Evolutionary conservation across 83 land plant species (phyloP).

Genomic region (Larix sibirica): DNA sequence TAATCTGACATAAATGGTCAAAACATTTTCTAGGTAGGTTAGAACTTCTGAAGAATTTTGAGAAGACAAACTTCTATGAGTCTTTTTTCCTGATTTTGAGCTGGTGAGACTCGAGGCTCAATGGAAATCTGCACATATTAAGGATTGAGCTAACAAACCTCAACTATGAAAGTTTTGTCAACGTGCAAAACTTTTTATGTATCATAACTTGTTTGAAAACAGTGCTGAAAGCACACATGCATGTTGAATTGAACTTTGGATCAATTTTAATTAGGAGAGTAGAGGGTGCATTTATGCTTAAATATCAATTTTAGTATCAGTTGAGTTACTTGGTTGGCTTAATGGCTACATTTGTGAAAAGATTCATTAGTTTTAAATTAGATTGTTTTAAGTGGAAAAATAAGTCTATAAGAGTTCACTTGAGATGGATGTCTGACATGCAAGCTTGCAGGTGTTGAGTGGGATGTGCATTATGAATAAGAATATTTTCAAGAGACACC

Average conservation of each 20-base stretch:
- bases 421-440: slow-evolving; percentile 1
- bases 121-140: too few species aligned
- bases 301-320: background rate
- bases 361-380: background rate
- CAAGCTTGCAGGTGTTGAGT: slow-evolving; percentile 69
- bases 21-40: too few species aligned
- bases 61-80: too few species aligned
- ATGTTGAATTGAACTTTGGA: background rate
- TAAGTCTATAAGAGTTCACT: background rate
- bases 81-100: too few species aligned
- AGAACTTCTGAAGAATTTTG: too few species aligned
- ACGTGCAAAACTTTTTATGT: background rate
- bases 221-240: background rate
- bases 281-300: background rate
- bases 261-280: background rate
- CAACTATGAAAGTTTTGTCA: background rate
- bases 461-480: slow-evolving; percentile 82
- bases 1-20: too few species aligned
- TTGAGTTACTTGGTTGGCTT: background rate
- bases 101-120: too few species aligned
- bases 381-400: background rate
- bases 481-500: slow-evolving; percentile 76
- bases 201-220: background rate
- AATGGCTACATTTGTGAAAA: background rate
- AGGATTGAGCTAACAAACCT: background rate